A percentile compares a stretch with the other conserved stretches of the same genome.
These are phyloP conservation scores for Fermentozyma sake DNA, from an alignment of 1,139 yeast genomes.

Conservation along the genomic window DNA sequence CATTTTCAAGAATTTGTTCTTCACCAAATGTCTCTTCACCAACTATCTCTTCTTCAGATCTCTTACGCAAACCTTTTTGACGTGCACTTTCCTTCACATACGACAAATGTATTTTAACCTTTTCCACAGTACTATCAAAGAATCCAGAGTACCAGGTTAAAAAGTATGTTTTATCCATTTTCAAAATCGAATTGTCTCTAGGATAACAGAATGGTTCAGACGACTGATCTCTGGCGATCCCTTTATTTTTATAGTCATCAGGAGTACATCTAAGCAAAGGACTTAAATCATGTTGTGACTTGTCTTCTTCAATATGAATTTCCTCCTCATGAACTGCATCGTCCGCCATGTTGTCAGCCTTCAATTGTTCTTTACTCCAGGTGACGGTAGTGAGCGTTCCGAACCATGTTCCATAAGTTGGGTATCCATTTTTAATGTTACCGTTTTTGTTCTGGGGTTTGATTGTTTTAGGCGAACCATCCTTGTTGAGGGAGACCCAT, in stretches of 20 bases:
- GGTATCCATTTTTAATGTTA: slow-evolving; percentile 56
- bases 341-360: slow-evolving; percentile 67
- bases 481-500: slow-evolving; percentile 76
- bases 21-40: slow-evolving; percentile 9
- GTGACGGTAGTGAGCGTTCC: slow-evolving; percentile 61
- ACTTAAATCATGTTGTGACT: slow-evolving; percentile 61
- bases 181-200: slow-evolving; percentile 50
- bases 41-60: slow-evolving; percentile 13
- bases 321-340: slow-evolving; percentile 56
- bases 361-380: slow-evolving; percentile 53
- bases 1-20: slow-evolving; percentile 6
- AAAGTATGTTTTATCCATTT: slow-evolving; percentile 62
- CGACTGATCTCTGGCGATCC: slow-evolving; percentile 47
- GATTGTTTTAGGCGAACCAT: slow-evolving; percentile 79
- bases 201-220: slow-evolving; percentile 86
- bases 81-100: slow-evolving; percentile 52
- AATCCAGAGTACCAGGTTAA: slow-evolving; percentile 76
- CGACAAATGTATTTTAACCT: slow-evolving; percentile 65
- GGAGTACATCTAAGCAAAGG: slow-evolving; percentile 88
- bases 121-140: slow-evolving; percentile 44
- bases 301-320: slow-evolving; percentile 56
- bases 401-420: slow-evolving; percentile 75
- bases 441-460: slow-evolving; percentile 73
- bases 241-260: slow-evolving; percentile 61
- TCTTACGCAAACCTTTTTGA: slow-evolving; percentile 54